Conservation (phyloP, 1,284 basidiomycete species). For the Clitocybe nebularis region DNA sequence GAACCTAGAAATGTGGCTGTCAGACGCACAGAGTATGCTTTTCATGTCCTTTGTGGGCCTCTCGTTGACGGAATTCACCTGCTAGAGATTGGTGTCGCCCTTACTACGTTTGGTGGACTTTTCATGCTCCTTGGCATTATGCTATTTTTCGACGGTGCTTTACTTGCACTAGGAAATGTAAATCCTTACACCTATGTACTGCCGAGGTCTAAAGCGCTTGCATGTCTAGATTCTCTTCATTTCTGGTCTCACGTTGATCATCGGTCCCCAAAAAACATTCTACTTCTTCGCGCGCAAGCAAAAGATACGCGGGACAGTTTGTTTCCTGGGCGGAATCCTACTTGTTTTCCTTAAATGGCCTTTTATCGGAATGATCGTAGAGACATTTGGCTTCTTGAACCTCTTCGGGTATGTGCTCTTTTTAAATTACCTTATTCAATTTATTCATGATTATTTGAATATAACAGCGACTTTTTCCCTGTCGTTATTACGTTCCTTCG, state of each 20-base stretch:
- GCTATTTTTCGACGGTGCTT: slow-evolving; percentile 96
- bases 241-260: slow-evolving; percentile 88
- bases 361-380: slow-evolving; percentile 89
- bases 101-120: slow-evolving; percentile 94
- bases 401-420: slow-evolving; percentile 83
- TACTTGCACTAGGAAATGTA: slow-evolving; percentile 95
- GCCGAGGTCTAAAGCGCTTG: background rate
- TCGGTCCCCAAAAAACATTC: slow-evolving; percentile 94
- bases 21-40: too few species aligned
- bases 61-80: slow-evolving; percentile 4
- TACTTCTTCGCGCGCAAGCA: slow-evolving; percentile 97
- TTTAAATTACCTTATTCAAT: too few species aligned
- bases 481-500: slow-evolving; percentile 95
- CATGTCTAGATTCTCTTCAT: slow-evolving; percentile 81
- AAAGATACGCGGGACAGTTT: slow-evolving; percentile 91
- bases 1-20: too few species aligned
- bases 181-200: slow-evolving; percentile 1
- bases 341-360: slow-evolving; percentile 92
- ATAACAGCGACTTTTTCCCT: slow-evolving; percentile 99
- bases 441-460: too few species aligned
- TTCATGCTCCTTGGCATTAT: slow-evolving; percentile 97
- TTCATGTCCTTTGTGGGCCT: too few species aligned
- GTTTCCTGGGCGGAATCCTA: slow-evolving; percentile 87
- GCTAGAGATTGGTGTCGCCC: slow-evolving; percentile 77
- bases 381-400: slow-evolving; percentile 95